phyloP scores from a whole-genome alignment of 257 asterid species.

The Solanum pinnatisectum region DNA sequence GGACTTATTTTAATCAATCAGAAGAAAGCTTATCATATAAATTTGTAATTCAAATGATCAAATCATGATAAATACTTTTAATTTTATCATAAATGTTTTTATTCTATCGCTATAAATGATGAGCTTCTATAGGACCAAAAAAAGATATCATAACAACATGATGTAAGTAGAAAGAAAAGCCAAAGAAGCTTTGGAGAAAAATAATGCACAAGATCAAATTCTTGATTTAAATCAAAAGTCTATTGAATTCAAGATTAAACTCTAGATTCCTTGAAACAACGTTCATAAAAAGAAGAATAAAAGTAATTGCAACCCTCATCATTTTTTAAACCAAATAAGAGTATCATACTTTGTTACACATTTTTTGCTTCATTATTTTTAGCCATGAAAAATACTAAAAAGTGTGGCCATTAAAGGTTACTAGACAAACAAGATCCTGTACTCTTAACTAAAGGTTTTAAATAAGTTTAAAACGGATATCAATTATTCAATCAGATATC shows the following conservation, averaged over 20 bases:
- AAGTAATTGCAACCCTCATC: neutral
- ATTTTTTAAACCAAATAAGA: too few relatives aligned
- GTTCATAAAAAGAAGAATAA: neutral
- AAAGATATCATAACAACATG: neutral
- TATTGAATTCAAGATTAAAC: neutral
- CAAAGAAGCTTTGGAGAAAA: neutral
- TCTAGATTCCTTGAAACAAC: neutral
- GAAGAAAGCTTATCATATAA: neutral
- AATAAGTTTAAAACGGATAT: too few relatives aligned
- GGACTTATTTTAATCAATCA: neutral
- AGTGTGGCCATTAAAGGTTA: neutral
- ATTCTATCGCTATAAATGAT: neutral
- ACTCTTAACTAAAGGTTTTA: too few relatives aligned
- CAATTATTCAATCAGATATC: accelerated
- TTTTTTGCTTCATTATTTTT: neutral
- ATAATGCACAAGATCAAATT: neutral
- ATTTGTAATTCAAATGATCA: neutral
- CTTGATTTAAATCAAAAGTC: neutral
- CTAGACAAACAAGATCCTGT: neutral
- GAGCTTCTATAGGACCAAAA: neutral
- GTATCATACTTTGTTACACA: neutral
- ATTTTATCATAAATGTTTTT: neutral
- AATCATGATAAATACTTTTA: neutral
- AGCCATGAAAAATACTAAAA: neutral
- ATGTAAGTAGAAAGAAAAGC: neutral